A percentile compares a stretch with the other conserved stretches of the same genome.
These are phyloP conservation scores for Ligustrum vulgare DNA, from an alignment of 257 asterid species.

Conservation along the genomic window DNA sequence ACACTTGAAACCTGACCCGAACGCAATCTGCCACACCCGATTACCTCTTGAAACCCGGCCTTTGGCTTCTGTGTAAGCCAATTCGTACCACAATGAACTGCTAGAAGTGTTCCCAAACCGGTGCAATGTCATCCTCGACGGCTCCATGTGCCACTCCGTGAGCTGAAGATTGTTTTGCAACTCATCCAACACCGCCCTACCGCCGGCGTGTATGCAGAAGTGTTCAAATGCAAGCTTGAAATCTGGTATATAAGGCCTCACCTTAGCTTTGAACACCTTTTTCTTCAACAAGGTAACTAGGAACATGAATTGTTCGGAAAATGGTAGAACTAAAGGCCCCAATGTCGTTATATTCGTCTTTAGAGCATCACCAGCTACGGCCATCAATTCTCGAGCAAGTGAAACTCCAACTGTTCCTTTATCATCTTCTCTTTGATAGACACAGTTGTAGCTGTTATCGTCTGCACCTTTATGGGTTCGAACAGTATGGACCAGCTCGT, in stretches of 20 bases:
- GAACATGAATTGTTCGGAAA: slow-evolving; percentile 47
- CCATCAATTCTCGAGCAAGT: slow-evolving; percentile 48
- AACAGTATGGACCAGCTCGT: slow-evolving; percentile 48
- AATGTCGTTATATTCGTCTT: slow-evolving; percentile 44
- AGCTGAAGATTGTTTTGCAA: slow-evolving; percentile 47
- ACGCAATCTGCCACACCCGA: slow-evolving; percentile 64
- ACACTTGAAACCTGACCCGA: slow-evolving; percentile 68
- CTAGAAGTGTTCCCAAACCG: slow-evolving; percentile 66
- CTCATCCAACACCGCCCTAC: slow-evolving; percentile 51
- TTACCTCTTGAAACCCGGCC: slow-evolving; percentile 51
- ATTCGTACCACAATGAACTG: slow-evolving; percentile 57
- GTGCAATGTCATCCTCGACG: slow-evolving; percentile 59
- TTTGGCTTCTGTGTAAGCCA: slow-evolving; percentile 58
- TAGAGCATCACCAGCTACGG: slow-evolving; percentile 50
- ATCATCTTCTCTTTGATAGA: slow-evolving; percentile 45
- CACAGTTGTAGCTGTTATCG: slow-evolving; percentile 45
- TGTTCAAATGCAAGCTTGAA: slow-evolving; percentile 52
- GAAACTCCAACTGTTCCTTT: slow-evolving; percentile 45
- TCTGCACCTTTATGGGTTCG: slow-evolving; percentile 52
- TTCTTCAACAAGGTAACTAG: slow-evolving; percentile 32
- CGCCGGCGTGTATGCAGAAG: slow-evolving; percentile 59
- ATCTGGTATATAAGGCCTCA: slow-evolving; percentile 48
- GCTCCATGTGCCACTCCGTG: slow-evolving; percentile 48
- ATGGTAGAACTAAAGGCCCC: slow-evolving; percentile 48
- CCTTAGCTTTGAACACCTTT: slow-evolving; percentile 25